Percentiles rank a stretch among this genome's conserved stretches.
phyloP scores from a whole-genome alignment of 2,329 filamentous ascomycete genomes.

The Sporothrix pallida region DNA sequence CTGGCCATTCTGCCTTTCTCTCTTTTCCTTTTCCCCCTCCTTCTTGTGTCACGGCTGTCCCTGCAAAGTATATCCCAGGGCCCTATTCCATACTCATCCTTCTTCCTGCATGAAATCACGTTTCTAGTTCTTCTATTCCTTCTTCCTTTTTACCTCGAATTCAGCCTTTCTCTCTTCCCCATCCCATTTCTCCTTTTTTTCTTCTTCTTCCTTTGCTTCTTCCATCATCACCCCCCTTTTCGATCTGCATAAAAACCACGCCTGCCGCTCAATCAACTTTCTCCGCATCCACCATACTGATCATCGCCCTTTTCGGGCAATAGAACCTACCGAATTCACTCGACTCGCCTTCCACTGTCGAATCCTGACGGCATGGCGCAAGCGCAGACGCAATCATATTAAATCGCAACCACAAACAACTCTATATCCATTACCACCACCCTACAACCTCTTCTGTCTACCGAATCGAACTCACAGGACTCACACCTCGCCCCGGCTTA shows the following conservation, averaged over 20 bases:
- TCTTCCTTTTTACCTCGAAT: background rate
- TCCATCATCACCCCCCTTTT: background rate
- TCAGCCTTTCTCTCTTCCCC: background rate
- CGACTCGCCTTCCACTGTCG: background rate
- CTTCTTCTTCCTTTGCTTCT: slow-evolving; percentile 7
- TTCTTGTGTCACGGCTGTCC: background rate
- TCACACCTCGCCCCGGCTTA: too few relatives aligned
- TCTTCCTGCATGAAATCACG: slow-evolving; percentile 10
- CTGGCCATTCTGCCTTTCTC: background rate
- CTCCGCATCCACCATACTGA: slow-evolving; percentile 3
- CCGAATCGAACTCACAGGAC: too few relatives aligned
- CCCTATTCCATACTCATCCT: background rate
- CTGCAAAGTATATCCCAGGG: slow-evolving; percentile 10
- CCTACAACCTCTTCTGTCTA: too few relatives aligned
- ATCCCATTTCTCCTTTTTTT: background rate
- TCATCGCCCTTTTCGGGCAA: slow-evolving; percentile 6
- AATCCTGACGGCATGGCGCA: background rate
- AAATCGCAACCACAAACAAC: background rate
- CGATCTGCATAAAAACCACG: background rate
- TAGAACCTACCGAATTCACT: background rate
- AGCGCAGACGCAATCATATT: background rate
- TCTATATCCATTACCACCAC: slow-evolving; percentile 7
- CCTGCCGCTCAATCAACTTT: background rate
- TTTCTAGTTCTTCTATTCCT: background rate
- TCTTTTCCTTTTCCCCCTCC: slow-evolving; percentile 1